Evolutionary conservation across 106 monocot genomes (phyloP).

Genomic region (Allium cepa): DNA sequence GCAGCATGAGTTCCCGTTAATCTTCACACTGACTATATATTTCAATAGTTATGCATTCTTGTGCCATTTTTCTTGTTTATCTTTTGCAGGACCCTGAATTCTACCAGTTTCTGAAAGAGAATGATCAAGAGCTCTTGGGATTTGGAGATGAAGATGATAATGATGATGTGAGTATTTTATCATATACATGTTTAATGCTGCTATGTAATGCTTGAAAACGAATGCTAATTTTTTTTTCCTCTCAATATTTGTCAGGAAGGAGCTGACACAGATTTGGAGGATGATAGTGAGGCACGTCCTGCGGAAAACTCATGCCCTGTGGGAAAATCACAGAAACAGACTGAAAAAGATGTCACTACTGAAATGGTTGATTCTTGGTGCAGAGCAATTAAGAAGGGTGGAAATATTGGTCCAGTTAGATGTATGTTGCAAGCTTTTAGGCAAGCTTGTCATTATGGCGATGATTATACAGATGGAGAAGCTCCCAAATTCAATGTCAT

Average conservation of each 20-base stretch:
- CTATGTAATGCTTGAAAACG: not conserved
- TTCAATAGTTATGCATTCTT: not conserved
- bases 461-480: slow-evolving; percentile 35
- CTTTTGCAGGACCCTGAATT: slow-evolving; percentile 82
- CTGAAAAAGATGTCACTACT: slow-evolving; percentile 63
- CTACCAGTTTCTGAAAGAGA: slow-evolving; percentile 80
- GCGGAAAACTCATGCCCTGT: not conserved
- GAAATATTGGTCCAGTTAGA: slow-evolving; percentile 43
- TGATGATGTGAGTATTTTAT: slow-evolving; percentile 34
- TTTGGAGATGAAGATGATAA: slow-evolving; percentile 58
- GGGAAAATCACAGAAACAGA: slow-evolving; percentile 8
- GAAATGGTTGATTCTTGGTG: slow-evolving; percentile 85
- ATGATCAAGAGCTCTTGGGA: slow-evolving; percentile 87
- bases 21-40: not conserved
- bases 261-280: slow-evolving; percentile 38
- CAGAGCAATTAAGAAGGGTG: slow-evolving; percentile 38
- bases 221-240: not conserved
- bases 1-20: not conserved
- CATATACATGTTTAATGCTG: not conserved
- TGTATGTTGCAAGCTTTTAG: slow-evolving; percentile 70
- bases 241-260: slow-evolving; percentile 34
- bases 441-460: slow-evolving; percentile 86
- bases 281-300: slow-evolving; percentile 22
- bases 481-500: slow-evolving; percentile 40
- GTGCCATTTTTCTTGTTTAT: not conserved